Evolutionary conservation across 225 moss, liverwort and hornwort species (phyloP), one percentile per base, ranked within the genome.

Genomic region (Bryum argenteum): DNA sequence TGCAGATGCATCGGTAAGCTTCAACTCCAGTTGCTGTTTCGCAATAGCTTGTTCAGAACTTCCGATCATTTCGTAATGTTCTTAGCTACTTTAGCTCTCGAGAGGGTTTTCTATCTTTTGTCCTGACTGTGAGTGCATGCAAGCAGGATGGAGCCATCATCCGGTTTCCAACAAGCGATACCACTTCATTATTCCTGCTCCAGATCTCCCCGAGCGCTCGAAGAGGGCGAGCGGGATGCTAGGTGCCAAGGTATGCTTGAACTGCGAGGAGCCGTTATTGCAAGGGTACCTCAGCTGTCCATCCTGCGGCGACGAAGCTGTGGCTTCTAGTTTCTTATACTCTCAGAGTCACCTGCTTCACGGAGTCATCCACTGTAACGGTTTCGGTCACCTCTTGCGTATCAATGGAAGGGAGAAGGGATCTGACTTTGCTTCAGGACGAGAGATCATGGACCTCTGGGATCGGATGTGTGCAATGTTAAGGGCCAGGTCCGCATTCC

Each of bases 381-480:
- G 98, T 60, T 98, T 89, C 71, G 98, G 98, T 50, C 98, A 98
- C 79, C 82, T 98, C 69, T 71, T 98, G 42, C 92, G 98, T 37
- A 92, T 98, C 54, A 98, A 91, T 42, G 98, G 98, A 65, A 71
- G 92, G 75, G 98, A 98, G 82, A 98, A 91, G 61, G 98, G 98
- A 58, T 94, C 98, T 65, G 92, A 92, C 70, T 82, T 93, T 11
- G 94, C 91, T 0, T 98, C 98, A 11, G 98, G 98, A 79, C 77
- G 98, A 74, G 89, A 98, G 77, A 94, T 98, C 40, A 98, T 98
- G 98, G 98, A 98, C 79, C 94, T 98, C 21, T 98, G 98, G 98
- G 98, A 98, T 75, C 94, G 98, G n/a, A 84, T 89, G 74, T 98
- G 98, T 72, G 85, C 94, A 63, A 98, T 98, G 98, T 89, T 98